Evolutionary conservation across 2,329 filamentous ascomycete species (phyloP).

Genomic region (Phyllosticta capitalensis): DNA sequence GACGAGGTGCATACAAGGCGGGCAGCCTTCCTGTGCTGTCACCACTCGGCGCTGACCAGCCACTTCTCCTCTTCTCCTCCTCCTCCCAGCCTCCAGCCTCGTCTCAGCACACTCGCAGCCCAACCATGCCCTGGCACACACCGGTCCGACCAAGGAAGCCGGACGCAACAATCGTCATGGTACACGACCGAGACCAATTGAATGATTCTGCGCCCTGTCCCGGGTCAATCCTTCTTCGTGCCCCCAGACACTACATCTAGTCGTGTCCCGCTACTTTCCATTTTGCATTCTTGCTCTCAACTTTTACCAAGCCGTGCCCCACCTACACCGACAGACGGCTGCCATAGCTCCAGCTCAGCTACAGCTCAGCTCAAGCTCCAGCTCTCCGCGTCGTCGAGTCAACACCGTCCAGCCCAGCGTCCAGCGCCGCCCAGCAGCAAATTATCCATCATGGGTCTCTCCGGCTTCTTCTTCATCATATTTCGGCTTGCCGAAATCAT

Average conservation of each 20-base stretch:
- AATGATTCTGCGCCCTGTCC: neutral
- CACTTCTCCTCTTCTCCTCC: neutral
- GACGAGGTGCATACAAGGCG: neutral
- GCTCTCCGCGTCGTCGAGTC: neutral
- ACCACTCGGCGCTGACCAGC: neutral
- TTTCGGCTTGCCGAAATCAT: slow-evolving; percentile 52
- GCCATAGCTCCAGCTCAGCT: neutral
- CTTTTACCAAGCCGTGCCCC: neutral
- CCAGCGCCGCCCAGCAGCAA: too few species aligned
- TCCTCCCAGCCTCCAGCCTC: neutral
- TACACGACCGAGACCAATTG: neutral
- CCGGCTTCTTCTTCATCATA: slow-evolving; percentile 51
- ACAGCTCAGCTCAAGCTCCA: neutral
- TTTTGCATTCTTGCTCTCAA: neutral
- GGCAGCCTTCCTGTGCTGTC: neutral
- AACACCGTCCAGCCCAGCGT: neutral
- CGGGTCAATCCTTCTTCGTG: neutral
- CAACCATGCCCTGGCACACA: neutral
- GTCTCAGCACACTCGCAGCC: neutral
- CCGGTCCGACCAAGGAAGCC: neutral
- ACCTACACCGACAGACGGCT: neutral
- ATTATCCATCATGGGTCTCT: slow-evolving; percentile 34
- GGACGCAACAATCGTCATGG: neutral
- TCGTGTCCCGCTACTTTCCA: neutral
- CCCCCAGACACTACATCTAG: neutral